Evolutionary conservation across 2,329 filamentous ascomycete genomes (phyloP), one percentile per base, ranked within the genome.

Genomic region (Tolypocladium tropicale): DNA sequence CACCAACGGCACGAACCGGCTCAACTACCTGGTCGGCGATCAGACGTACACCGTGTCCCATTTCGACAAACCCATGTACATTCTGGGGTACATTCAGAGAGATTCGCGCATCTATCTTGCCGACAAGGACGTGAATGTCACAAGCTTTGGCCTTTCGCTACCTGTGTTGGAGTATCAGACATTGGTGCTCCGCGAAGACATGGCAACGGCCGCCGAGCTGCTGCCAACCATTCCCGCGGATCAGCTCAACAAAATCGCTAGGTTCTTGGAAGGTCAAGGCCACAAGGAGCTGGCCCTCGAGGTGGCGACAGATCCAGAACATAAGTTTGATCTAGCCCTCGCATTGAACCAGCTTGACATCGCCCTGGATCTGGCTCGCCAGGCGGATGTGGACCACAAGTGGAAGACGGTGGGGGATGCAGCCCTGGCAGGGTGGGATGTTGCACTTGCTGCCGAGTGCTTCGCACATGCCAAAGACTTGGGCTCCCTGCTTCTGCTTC

Each of bases 381-480:
- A 88, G 69, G 88, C 90, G 12, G 88, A 96, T 61, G 89, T 85
- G 1, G 94, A 97, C 70, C 93, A 97, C 75, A 96, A 96, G 74
- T 99, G 94, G 94, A 97, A 97, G 80, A 92, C 85, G 4, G 90
- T 99, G 5, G 94, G 94, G 58, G 94, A 99, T 64, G 89, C 92
- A 1, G 94, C 94, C 1, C 81, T 99, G 43, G 76, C 84, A 11
- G 86, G 78, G 1, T 99, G 93, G 94, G 86, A 99, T 65, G 80
- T 99, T 36, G 78, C 82, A 6, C 82, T 97, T 2, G 94, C 94
- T 0, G 88, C 94, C 52, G 90, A 97, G 72, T 97, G 93, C 74
- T 99, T 97, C 71, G 84, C 84, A 21, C 85, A 94, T 57, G 91
- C 92, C 50, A 94, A 90, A 67, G 94, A 99, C 67, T 77, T 96